These are phyloP conservation scores for Colletotrichum gloeosporioides DNA, from an alignment of 2,329 filamentous ascomycete genomes.

Conservation along the genomic window DNA sequence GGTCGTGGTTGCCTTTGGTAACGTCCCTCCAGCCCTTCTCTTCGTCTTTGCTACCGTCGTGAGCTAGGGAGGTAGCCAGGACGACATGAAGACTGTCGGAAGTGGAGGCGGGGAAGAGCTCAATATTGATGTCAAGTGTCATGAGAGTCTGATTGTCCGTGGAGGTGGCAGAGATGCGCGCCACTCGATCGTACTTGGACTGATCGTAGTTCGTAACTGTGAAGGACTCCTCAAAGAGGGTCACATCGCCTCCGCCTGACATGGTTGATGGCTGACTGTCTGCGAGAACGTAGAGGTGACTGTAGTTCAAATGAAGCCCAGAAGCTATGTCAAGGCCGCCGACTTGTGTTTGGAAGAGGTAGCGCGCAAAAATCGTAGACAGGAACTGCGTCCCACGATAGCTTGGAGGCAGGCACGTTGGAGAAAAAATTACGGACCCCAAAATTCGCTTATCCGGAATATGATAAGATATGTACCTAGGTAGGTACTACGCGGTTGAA, in stretches of 20 bases:
- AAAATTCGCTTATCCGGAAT: not conserved
- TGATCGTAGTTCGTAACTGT: conserved; percentile 79
- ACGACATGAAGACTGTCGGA: conserved; percentile 83
- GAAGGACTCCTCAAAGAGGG: conserved; percentile 94
- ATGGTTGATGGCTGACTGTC: conserved; percentile 31
- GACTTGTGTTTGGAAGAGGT: not conserved
- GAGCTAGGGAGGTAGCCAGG: conserved; percentile 81
- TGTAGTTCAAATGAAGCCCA: not conserved
- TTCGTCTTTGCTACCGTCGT: conserved; percentile 84
- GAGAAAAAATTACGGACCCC: not conserved
- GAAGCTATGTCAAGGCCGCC: not conserved
- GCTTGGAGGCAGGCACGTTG: not conserved
- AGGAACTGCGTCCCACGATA: not conserved
- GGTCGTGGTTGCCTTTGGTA: conserved; percentile 50
- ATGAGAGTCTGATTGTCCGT: conserved; percentile 77
- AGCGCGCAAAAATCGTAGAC: not conserved
- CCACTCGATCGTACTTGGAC: conserved; percentile 94
- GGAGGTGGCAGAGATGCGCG: conserved; percentile 80
- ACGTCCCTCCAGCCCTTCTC: conserved; percentile 83
- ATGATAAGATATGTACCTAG: not conserved
- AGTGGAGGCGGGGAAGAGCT: conserved; percentile 80
- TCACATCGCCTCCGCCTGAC: conserved; percentile 76
- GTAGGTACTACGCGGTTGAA: not conserved
- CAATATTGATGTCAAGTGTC: conserved; percentile 90
- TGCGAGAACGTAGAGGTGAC: not conserved